Percentiles rank a stretch among this genome's conserved stretches.
These are phyloP conservation scores for Lippia alba DNA, from an alignment of 305 asterid genomes.

Conservation along the genomic window DNA sequence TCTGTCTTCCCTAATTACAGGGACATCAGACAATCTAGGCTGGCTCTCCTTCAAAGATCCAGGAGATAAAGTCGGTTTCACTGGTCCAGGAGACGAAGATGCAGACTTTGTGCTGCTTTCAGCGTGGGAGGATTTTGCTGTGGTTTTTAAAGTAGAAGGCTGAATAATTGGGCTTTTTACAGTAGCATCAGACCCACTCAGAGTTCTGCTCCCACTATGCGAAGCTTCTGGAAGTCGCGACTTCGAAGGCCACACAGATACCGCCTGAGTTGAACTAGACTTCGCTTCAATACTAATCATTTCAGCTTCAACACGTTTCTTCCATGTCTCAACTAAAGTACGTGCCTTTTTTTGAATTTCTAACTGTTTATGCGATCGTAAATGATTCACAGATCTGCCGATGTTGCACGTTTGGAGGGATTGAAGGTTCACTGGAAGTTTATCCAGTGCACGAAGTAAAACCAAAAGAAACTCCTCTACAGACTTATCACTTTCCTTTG, in stretches of 20 bases:
- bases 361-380: conserved; percentile 72
- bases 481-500: conserved; percentile 65
- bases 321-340: conserved; percentile 86
- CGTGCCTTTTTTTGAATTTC: conserved; percentile 84
- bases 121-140: conserved; percentile 59
- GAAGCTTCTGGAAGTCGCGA: conserved; percentile 11
- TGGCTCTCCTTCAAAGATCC: conserved; percentile 64
- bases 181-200: conserved; percentile 47
- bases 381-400: conserved; percentile 85
- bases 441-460: conserved; percentile 83
- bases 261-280: conserved; percentile 54
- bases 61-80: conserved; percentile 53
- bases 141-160: conserved; percentile 56
- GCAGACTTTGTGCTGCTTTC: conserved; percentile 62
- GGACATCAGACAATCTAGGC: conserved; percentile 53
- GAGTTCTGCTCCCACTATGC: too few species aligned
- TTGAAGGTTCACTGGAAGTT: conserved; percentile 79
- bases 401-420: conserved; percentile 84
- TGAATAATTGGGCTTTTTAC: conserved; percentile 60
- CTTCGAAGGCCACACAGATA: conserved; percentile 45
- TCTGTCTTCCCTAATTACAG: conserved; percentile 69
- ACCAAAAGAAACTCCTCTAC: conserved; percentile 79
- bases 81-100: conserved; percentile 62
- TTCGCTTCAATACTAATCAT: conserved; percentile 69
- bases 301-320: conserved; percentile 92